Evolutionary conservation across 2,329 filamentous ascomycete species (phyloP).

Genomic region (Fusarium metavorans): DNA sequence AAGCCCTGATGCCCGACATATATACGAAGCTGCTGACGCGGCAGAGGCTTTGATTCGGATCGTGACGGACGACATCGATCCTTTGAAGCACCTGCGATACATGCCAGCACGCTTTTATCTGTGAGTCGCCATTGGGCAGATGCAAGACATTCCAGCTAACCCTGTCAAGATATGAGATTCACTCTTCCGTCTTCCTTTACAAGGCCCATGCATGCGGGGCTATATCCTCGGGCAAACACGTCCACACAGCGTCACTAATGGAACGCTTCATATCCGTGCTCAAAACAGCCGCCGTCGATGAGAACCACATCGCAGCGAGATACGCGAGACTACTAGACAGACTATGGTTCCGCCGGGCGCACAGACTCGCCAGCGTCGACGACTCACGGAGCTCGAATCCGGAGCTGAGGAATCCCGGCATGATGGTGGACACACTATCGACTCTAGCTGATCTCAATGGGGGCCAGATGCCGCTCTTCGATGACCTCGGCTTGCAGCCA

Average conservation of each 20-base stretch:
- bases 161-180: slow-evolving; percentile 15
- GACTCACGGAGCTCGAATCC: neutral
- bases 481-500: slow-evolving; percentile 20
- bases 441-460: slow-evolving; percentile 9
- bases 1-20: slow-evolving; percentile 6
- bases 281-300: slow-evolving; percentile 11
- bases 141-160: neutral
- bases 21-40: slow-evolving; percentile 22
- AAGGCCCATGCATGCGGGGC: slow-evolving; percentile 21
- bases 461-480: slow-evolving; percentile 4
- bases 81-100: slow-evolving; percentile 21
- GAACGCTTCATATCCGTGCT: slow-evolving; percentile 14
- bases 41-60: slow-evolving; percentile 19
- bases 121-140: neutral
- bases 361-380: neutral
- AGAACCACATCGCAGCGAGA: slow-evolving; percentile 18
- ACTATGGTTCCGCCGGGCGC: slow-evolving; percentile 4
- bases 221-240: slow-evolving; percentile 7
- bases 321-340: slow-evolving; percentile 24
- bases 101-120: slow-evolving; percentile 23
- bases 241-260: slow-evolving; percentile 9
- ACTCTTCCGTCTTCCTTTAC: slow-evolving; percentile 23
- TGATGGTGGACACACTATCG: slow-evolving; percentile 2
- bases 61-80: slow-evolving; percentile 18
- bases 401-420: neutral